Evolutionary conservation across 495 filamentous ascomycete genomes (phyloP).

Genomic region (Choiromyces venosus): DNA sequence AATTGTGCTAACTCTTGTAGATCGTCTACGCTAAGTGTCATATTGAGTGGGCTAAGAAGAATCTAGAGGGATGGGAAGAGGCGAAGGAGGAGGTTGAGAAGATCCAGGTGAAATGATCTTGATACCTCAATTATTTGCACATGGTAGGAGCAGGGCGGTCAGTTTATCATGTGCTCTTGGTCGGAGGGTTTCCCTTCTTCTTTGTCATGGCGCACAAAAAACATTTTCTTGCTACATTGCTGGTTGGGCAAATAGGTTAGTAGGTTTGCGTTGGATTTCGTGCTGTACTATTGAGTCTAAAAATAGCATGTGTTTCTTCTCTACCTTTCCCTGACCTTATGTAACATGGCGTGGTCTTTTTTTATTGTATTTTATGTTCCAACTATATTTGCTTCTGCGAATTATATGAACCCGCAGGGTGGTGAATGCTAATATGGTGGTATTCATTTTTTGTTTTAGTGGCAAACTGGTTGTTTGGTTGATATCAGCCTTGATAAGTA

Average conservation of each 20-base stretch:
- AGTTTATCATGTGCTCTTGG: neutral
- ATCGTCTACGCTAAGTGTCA: conserved; percentile 89
- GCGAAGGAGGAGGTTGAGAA: conserved; percentile 88
- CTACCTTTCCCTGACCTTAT: neutral
- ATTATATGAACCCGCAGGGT: neutral
- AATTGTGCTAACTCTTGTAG: conserved; percentile 46
- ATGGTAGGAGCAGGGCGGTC: neutral
- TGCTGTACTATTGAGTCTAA: neutral
- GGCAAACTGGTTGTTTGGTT: too few species aligned
- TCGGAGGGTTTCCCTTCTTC: neutral
- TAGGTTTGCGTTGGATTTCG: conserved; percentile 1
- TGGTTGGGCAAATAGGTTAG: neutral
- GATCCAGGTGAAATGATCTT: conserved; percentile 57
- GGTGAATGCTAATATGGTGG: neutral
- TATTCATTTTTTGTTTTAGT: neutral
- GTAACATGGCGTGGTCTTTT: neutral
- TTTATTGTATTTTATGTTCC: neutral
- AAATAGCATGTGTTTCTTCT: neutral
- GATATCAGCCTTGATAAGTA: neutral
- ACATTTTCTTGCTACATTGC: neutral
- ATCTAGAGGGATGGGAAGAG: conserved; percentile 92
- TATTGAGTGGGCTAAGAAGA: conserved; percentile 97
- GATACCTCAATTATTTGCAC: neutral
- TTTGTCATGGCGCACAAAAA: neutral
- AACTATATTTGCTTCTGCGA: neutral